Evolutionary conservation across 129 eudicot species (phyloP).

Genomic region (carrot (Daucus carota)): DH1_v3.0 NC_030384.2:34587001-34587500

Average conservation of each 20-base stretch:
- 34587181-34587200: slow-evolving; percentile 5
- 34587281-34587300: slow-evolving; percentile 8
- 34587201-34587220: slow-evolving; percentile 9
- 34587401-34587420: no score
- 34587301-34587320: not conserved
- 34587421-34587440: no score
- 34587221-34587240: slow-evolving; percentile 16
- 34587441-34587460: no score
- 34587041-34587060: slow-evolving; percentile 98
- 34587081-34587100: not conserved
- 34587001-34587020: slow-evolving; percentile 95
- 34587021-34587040: slow-evolving; percentile 99
- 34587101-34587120: slow-evolving; percentile 5
- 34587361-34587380: no score
- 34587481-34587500: no score
- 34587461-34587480: no score
- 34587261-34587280: not conserved
- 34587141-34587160: not conserved
- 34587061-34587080: slow-evolving; percentile 60
- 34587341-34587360: no score
- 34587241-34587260: not conserved
- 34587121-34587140: not conserved
- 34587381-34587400: no score
- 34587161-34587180: not conserved
- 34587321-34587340: not conserved